A percentile compares a stretch with the other conserved stretches of the same genome.
These are phyloP conservation scores for Linaria vulgaris DNA, from an alignment of 257 asterid species.

Conservation along the genomic window DNA sequence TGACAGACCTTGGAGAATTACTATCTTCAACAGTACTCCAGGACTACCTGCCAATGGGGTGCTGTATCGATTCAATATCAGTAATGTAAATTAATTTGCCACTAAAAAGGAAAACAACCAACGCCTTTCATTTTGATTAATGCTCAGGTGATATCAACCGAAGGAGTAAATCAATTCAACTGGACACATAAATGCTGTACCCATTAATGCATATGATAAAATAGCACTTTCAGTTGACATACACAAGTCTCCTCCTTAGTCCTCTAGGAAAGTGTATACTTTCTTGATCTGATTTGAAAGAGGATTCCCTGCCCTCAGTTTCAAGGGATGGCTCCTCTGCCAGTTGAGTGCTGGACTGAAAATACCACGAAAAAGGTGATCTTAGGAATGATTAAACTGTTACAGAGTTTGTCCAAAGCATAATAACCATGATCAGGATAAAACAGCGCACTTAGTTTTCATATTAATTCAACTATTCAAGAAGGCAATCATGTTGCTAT, in stretches of 20 bases:
- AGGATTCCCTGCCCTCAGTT: constrained; percentile 40
- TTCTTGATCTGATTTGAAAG: constrained; percentile 46
- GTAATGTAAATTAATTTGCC: constrained; percentile 11
- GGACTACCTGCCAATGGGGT: constrained; percentile 50
- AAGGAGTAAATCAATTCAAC: too few relatives aligned
- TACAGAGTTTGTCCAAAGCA: neutral
- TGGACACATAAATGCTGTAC: too few relatives aligned
- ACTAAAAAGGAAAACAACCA: neutral
- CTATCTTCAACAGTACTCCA: constrained; percentile 38
- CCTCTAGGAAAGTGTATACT: constrained; percentile 53
- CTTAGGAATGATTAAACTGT: constrained; percentile 9
- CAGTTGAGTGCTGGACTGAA: constrained; percentile 46
- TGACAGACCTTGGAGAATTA: constrained; percentile 48
- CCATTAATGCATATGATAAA: neutral
- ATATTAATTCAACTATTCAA: neutral
- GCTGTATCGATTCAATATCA: constrained; percentile 43
- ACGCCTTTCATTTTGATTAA: neutral
- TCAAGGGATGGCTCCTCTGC: constrained; percentile 44
- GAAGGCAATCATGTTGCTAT: constrained; percentile 12
- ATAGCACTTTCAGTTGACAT: constrained; percentile 18
- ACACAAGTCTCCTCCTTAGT: constrained; percentile 81
- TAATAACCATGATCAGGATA: constrained; percentile 5
- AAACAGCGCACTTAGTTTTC: neutral
- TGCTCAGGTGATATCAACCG: too few relatives aligned
- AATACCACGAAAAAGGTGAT: constrained; percentile 21